These are phyloP conservation scores for Aciculosporium take DNA, from an alignment of 2,329 filamentous ascomycete genomes.

Conservation along the genomic window DNA sequence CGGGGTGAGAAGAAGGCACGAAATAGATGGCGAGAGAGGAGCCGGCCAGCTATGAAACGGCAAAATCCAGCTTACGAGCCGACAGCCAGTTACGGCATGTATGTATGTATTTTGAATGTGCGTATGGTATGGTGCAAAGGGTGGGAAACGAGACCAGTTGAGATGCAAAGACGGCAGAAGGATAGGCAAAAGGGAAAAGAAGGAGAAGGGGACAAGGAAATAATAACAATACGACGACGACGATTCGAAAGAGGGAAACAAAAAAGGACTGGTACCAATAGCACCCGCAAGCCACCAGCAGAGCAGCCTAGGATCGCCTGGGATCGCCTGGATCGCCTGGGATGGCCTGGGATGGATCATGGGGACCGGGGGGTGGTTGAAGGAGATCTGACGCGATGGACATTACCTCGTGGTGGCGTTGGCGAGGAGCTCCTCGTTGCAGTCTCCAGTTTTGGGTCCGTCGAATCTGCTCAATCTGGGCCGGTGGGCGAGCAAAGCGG, in stretches of 20 bases:
- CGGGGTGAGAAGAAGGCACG: slow-evolving; percentile 10
- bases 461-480: background rate
- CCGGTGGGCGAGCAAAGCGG: background rate
- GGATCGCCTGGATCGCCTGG: slow-evolving; percentile 3
- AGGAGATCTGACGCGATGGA: slow-evolving; percentile 21
- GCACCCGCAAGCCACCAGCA: slow-evolving; percentile 8
- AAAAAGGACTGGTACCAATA: slow-evolving; percentile 6
- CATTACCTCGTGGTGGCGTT: slow-evolving; percentile 21
- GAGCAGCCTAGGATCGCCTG: slow-evolving; percentile 2
- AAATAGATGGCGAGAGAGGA: slow-evolving; percentile 10
- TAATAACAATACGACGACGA: slow-evolving; percentile 10
- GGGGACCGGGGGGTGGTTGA: slow-evolving; percentile 9
- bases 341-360: too few relatives aligned
- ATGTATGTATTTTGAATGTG: background rate
- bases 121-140: background rate
- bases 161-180: background rate
- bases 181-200: background rate
- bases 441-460: background rate
- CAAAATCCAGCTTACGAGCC: slow-evolving; percentile 5
- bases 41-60: background rate
- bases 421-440: slow-evolving; percentile 11
- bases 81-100: background rate
- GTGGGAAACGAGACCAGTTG: background rate
- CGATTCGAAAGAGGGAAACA: slow-evolving; percentile 3
- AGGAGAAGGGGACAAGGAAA: slow-evolving; percentile 3